Evolutionary conservation across 768 basidiomycete genomes (phyloP), one percentile per base, ranked within the genome.

Genomic region (Macrolepiota fuliginosa): DNA sequence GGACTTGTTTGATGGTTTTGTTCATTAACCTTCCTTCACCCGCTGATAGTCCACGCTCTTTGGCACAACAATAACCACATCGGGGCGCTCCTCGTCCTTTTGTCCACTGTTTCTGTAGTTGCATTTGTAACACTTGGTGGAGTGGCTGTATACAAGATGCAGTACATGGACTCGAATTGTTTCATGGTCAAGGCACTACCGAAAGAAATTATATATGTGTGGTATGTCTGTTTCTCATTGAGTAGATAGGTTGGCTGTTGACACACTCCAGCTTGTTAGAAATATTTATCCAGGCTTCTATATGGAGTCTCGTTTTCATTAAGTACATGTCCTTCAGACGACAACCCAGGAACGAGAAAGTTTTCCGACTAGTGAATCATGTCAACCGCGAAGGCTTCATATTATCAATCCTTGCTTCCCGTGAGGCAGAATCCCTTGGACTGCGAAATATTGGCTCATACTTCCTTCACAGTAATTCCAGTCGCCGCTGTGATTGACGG

Each of bases 301-400:
- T 57, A 17, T 57, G 32, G 45, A 35, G 10, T 2, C 56, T 57
- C 9, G 19, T 32, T 6, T 29, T 57, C 2, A 10, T 35, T 1
- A 46, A 36, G 35, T 47, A 39, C 32, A 25, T 22, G n/a, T 32
- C 42, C 32, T 7, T 57, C 4, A 29, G 19, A 6, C 56, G 47
- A 57, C 17, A 9, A 12, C 4, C 19, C 2, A 24, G 17, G 5
- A 36, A 36, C 12, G 11, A 4, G 4, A 12, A 11, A 19, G n/a
- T 36, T 13, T 36, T 32, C 29, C 45, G 45, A n/a, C 9, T 57
- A 6, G n/a, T 57, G 12, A 25, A 27, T 2, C 58, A 35, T 4
- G 32, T 60, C 50, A 53, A 24, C n/a, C 22, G 58, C 24, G 58
- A 60, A 19, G 53, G 12, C 39, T 9, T 42, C 29, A n/a, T 60